Conservation (phyloP, 2,329 filamentous ascomycete genomes). For the Boeremia lycopersici region DNA sequence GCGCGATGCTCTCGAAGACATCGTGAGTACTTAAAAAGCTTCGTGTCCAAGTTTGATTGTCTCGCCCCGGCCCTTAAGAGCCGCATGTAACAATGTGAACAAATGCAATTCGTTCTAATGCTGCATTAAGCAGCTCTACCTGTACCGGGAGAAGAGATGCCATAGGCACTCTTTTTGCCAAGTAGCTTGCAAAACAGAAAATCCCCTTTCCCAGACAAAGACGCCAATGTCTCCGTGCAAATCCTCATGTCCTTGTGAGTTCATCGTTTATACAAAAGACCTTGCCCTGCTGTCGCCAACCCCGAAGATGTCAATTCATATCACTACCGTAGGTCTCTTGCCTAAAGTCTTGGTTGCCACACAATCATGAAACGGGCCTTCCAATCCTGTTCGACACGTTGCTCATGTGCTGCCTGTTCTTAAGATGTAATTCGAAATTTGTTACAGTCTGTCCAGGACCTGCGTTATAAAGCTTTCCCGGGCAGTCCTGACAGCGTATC, state of each 20-base stretch:
- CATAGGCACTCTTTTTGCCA: not conserved
- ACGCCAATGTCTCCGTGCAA: slow-evolving; percentile 29
- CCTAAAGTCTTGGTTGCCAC: not conserved
- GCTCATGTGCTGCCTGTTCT: slow-evolving; percentile 72
- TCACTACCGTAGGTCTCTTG: not conserved
- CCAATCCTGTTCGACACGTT: slow-evolving; percentile 45
- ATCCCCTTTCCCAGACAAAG: slow-evolving; percentile 5
- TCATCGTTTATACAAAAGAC: slow-evolving; percentile 26
- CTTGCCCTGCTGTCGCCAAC: slow-evolving; percentile 1
- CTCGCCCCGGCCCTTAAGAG: not conserved
- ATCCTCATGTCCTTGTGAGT: slow-evolving; percentile 5
- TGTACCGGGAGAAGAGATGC: not conserved
- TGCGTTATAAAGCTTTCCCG: slow-evolving; percentile 91
- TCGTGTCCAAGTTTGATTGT: too few species aligned
- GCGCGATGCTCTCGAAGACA: not conserved
- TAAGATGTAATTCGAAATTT: slow-evolving; percentile 92
- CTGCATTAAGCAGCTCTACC: slow-evolving; percentile 2
- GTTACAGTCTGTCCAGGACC: slow-evolving; percentile 82
- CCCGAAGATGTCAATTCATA: not conserved
- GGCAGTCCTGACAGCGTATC: slow-evolving; percentile 90
- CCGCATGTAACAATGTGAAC: slow-evolving; percentile 4
- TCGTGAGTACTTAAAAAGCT: too few species aligned
- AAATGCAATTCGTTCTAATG: slow-evolving; percentile 15
- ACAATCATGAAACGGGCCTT: slow-evolving; percentile 14
- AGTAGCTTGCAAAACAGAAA: not conserved